These are phyloP conservation scores for Paspalum notatum DNA, from an alignment of 176 grass and related monocot genomes.

Conservation along the genomic window DNA sequence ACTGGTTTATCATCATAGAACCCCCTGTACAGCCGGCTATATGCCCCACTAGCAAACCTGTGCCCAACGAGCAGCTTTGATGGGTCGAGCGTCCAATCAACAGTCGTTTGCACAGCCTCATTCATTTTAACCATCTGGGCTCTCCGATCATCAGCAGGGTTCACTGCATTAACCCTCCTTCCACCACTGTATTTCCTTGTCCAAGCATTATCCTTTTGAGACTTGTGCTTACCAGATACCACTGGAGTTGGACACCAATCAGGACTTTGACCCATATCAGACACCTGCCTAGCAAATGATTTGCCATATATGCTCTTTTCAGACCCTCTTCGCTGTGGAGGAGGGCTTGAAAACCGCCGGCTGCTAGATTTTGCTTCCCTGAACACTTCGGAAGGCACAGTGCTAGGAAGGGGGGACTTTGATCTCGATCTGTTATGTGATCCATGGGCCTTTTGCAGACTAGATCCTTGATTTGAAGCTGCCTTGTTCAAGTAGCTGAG, in stretches of 20 bases:
- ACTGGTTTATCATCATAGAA: slow-evolving; percentile 72
- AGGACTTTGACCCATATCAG: slow-evolving; percentile 29
- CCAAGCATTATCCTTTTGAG: slow-evolving; percentile 46
- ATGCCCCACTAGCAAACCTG: slow-evolving; percentile 64
- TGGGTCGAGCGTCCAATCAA: slow-evolving; percentile 63
- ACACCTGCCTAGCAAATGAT: slow-evolving; percentile 45
- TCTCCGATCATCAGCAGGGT: slow-evolving; percentile 32
- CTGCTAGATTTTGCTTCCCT: slow-evolving; percentile 55
- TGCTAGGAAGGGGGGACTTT: slow-evolving; percentile 50
- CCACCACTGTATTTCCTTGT: slow-evolving; percentile 44
- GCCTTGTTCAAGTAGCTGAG: slow-evolving; percentile 53
- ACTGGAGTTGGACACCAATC: slow-evolving; percentile 29
- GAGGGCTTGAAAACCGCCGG: slow-evolving; percentile 67
- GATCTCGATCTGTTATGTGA: slow-evolving; percentile 47
- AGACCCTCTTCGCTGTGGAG: slow-evolving; percentile 55
- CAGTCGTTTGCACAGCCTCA: slow-evolving; percentile 35
- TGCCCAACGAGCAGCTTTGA: slow-evolving; percentile 60
- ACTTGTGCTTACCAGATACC: slow-evolving; percentile 37
- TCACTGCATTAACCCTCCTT: slow-evolving; percentile 55
- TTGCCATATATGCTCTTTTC: slow-evolving; percentile 67
- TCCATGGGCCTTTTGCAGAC: slow-evolving; percentile 14
- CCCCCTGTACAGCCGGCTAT: slow-evolving; percentile 65
- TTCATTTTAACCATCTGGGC: slow-evolving; percentile 44
- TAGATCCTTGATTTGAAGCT: slow-evolving; percentile 18
- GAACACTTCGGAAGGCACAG: slow-evolving; percentile 47